Conservation (phyloP, 495 filamentous ascomycete species). For the Beverwykella pulmonaria region DNA sequence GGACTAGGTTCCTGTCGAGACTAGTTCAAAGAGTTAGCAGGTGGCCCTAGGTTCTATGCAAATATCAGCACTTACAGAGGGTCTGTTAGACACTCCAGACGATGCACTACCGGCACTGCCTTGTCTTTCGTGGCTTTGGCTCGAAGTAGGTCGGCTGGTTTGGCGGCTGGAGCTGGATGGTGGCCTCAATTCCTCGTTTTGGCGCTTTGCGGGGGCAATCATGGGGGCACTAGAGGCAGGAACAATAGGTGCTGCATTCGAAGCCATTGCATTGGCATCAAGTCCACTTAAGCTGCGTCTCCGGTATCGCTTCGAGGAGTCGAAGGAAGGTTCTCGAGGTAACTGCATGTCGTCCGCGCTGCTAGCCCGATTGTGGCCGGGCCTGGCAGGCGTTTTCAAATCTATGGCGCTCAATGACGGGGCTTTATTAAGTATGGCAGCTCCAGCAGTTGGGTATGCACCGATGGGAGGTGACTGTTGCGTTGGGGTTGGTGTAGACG, state of each 20-base stretch:
- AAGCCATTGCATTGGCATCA: conserved; percentile 58
- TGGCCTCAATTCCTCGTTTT: conserved; percentile 38
- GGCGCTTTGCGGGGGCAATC: conserved; percentile 21
- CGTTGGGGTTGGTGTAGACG: conserved; percentile 21
- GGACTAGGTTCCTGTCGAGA: conserved; percentile 30
- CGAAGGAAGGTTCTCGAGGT: conserved; percentile 51
- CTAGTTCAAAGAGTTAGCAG: conserved; percentile 14
- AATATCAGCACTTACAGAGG: conserved; percentile 46
- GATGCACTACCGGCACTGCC: conserved; percentile 59
- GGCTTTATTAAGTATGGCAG: conserved; percentile 5
- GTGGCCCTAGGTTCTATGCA: not conserved
- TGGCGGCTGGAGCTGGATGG: conserved; percentile 40
- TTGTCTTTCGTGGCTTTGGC: conserved; percentile 62
- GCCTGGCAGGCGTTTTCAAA: conserved; percentile 6
- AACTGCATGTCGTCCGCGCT: conserved; percentile 60
- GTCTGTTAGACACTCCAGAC: conserved; percentile 52
- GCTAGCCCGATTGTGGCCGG: conserved; percentile 45
- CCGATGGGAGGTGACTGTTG: conserved; percentile 40
- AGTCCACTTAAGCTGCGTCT: conserved; percentile 82
- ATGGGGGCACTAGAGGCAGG: not conserved
- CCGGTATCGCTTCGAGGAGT: conserved; percentile 74
- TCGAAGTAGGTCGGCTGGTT: conserved; percentile 42
- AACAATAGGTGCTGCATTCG: conserved; percentile 13
- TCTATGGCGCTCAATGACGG: conserved; percentile 5
- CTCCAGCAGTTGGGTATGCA: conserved; percentile 23